Base-by-base conservation (phyloP, 805 yeast species). In the Starmerella stellata region DNA sequence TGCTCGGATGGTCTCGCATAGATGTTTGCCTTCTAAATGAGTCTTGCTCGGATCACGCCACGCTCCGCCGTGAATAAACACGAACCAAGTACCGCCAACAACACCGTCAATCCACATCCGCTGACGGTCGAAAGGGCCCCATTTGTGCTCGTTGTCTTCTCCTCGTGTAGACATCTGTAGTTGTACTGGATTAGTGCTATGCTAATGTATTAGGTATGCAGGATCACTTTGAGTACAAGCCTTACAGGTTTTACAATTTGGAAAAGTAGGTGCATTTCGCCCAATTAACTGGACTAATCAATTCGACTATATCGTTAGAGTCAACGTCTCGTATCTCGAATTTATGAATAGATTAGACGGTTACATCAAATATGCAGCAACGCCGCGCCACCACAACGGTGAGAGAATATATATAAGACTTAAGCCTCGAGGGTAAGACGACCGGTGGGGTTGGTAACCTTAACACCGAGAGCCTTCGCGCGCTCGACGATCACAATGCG, bases 371-470 rank as follows among this genome's bases (percentile, higher is more conserved):
- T 30, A 25, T 35, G 31, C 15, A 31, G 32, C 18, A 5, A 18
- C 30, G 39, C 39, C 36, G 17, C 14, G 14, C 15, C 25, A 27
- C 15, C 25, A 30, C 16, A 14, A 19, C 14, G 20, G 30, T 37
- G 35, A 33, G 25, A 23, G 25, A 23, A 23, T 23, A 23, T 23
- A 23, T 23, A 23, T 23, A 23, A n/a, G 25, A 38, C 44, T 75
- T 79, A 85, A 72, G 95, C 96, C 75, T 82, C 93, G 66, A 83
- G 78, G 64, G 93, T 72, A 66, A 85, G 82, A 73, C 95, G 87
- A 67, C 94, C 99, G 74, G 81, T 75, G 64, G 95, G 93, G 74
- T 90, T 90, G 76, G 98, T 90, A 62, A 90, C 95, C 77, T 83
- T 85, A 64, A 90, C 74, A 71, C 96, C 96, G 61, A 83, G 73